These are phyloP conservation scores for Dryadomyces quercivorus DNA, from an alignment of 2,329 filamentous ascomycete genomes.

Conservation along the genomic window DNA sequence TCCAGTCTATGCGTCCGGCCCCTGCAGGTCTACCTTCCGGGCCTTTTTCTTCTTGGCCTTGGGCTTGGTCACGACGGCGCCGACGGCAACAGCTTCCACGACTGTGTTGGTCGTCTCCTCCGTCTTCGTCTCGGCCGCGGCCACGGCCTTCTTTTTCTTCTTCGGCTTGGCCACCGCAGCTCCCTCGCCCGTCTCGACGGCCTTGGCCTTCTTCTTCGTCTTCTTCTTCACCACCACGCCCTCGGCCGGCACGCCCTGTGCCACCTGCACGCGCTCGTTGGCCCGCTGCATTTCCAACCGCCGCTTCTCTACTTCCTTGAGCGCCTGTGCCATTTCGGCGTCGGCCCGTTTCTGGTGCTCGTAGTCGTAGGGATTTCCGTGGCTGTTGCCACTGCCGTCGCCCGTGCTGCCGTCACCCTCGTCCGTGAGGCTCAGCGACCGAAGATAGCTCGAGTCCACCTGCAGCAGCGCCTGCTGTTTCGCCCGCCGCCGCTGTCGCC, in stretches of 20 bases:
- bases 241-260: constrained; percentile 54
- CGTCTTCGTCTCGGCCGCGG: constrained; percentile 12
- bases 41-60: constrained; percentile 18
- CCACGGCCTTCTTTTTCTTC: constrained; percentile 36
- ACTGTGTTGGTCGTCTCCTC: background rate
- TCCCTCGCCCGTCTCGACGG: background rate
- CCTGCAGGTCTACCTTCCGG: constrained; percentile 13
- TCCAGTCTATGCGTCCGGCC: background rate
- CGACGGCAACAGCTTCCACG: background rate
- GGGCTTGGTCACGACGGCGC: constrained; percentile 15
- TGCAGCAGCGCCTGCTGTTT: constrained; percentile 55
- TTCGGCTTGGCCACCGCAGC: constrained; percentile 13
- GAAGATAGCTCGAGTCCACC: constrained; percentile 77
- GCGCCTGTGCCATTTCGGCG: constrained; percentile 75
- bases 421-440: constrained; percentile 56
- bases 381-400: constrained; percentile 1
- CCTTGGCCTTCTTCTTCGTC: constrained; percentile 42
- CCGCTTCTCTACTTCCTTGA: constrained; percentile 78
- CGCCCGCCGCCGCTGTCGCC: constrained; percentile 19
- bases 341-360: constrained; percentile 66
- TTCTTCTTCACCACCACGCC: constrained; percentile 56
- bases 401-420: constrained; percentile 19
- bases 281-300: constrained; percentile 81
- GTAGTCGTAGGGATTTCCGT: constrained; percentile 34
- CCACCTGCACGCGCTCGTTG: constrained; percentile 61